Percentiles rank a stretch among this genome's conserved stretches.
These are phyloP conservation scores for Ceratobasidium sp. DNA, from an alignment of 1,284 basidiomycete genomes.

Conservation along the genomic window DNA sequence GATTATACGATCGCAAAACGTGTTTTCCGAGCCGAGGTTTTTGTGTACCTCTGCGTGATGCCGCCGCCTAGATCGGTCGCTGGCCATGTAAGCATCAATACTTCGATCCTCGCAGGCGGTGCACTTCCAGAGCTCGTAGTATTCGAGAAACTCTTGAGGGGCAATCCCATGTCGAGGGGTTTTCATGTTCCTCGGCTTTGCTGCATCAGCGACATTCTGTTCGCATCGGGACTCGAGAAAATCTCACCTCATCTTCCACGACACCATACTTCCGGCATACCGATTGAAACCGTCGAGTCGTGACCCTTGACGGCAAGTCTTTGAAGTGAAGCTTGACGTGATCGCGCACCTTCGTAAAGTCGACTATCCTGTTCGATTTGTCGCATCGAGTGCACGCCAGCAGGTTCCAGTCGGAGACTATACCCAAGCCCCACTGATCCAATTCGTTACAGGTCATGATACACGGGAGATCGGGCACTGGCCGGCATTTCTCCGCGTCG, in stretches of 20 bases:
- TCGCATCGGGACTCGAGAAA: not conserved
- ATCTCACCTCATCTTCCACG: no score
- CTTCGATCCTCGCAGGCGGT: not conserved
- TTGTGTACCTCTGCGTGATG: not conserved
- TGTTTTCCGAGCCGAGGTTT: not conserved
- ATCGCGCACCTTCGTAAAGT: not conserved
- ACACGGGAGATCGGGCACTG: not conserved
- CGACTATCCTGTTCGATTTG: not conserved
- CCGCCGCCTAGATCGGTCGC: not conserved
- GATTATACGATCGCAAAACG: not conserved
- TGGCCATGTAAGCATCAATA: not conserved
- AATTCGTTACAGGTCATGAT: not conserved
- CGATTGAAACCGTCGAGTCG: not conserved
- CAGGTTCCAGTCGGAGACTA: not conserved
- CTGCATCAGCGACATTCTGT: not conserved
- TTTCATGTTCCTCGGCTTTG: not conserved
- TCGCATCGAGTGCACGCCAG: not conserved
- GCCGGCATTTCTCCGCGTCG: no score
- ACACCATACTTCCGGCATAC: not conserved
- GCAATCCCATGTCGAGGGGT: not conserved
- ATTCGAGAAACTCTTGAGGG: not conserved
- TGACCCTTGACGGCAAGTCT: not conserved
- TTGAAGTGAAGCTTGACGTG: not conserved
- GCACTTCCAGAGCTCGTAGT: not conserved
- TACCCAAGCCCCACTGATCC: not conserved